Evolutionary conservation across 2,329 filamentous ascomycete species (phyloP), one percentile per base, ranked within the genome.

Genomic region (Calonectria ilicicola): DNA sequence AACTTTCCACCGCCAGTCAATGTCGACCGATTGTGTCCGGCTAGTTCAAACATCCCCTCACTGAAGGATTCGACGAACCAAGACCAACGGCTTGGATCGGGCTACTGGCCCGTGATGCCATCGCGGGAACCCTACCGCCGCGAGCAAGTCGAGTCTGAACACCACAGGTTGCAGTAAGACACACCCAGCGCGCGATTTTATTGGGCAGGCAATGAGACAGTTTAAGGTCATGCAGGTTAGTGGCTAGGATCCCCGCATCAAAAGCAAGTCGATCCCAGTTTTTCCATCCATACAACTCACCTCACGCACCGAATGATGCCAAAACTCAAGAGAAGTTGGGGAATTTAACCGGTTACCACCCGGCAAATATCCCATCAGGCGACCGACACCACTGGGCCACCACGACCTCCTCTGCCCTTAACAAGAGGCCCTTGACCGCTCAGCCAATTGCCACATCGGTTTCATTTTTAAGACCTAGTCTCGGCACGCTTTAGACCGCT

Each of bases 201-300:
- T 72, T 72, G 70, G 70, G 15, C 38, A n/a, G 32, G 40, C 14
- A n/a, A 42, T 44, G 46, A 64, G 38, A 32, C 62, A 62, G 60
- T 38, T 29, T 6, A n/a, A 58, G 17, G 35, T 23, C 49, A 15
- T 66, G 67, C 70, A 66, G 56, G 32, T 23, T 38, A 12, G 46
- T 14, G 40, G 46, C 60, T 19, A 40, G 60, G 60, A 46, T 69
- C 70, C 70, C 70, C 70, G 70, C 70, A 72, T 67, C 62, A 47
- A 63, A 47, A 56, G 35, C 49, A 47, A 56, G 38, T 51, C 35
- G 42, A 70, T 63, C 32, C 44, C 47, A 70, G 70, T 72, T 72
- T 72, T 72, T 72, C 70, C 70, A 72, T 72, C 70, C 70, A 72
- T 26, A 62, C 70, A 72, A 29, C 21, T 19, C 27, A 23, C 44